phyloP scores from a whole-genome alignment of 495 filamentous ascomycete species.

The Xylaria curta region DNA sequence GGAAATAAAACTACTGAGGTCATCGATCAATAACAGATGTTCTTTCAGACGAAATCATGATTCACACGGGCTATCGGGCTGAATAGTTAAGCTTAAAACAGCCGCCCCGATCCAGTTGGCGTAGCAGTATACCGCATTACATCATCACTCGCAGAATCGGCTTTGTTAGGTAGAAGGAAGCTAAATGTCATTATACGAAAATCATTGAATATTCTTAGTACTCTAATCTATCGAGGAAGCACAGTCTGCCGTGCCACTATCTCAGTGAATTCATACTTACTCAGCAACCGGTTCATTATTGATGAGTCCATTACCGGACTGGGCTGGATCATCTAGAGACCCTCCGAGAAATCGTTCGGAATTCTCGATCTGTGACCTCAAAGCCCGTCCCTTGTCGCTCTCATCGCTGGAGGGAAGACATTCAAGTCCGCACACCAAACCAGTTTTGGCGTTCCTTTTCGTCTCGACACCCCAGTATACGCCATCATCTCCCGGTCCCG shows the following conservation, averaged over 20 bases:
- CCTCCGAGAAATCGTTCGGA: background rate
- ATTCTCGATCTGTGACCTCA: background rate
- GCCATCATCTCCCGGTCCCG: slow-evolving; percentile 39
- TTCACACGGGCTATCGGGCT: background rate
- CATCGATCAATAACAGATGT: slow-evolving; percentile 2
- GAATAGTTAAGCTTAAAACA: slow-evolving; percentile 7
- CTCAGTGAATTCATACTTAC: background rate
- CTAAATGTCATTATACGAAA: background rate
- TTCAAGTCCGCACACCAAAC: slow-evolving; percentile 48
- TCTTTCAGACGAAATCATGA: background rate
- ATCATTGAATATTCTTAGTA: background rate
- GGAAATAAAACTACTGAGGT: background rate
- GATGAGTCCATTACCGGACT: background rate
- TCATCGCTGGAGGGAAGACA: background rate
- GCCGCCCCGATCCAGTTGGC: background rate
- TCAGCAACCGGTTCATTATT: background rate
- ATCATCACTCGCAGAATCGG: slow-evolving; percentile 4
- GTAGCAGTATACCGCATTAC: slow-evolving; percentile 14
- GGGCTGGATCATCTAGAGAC: background rate
- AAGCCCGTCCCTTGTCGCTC: background rate
- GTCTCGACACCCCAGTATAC: slow-evolving; percentile 45
- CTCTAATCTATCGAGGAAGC: background rate
- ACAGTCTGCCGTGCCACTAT: background rate
- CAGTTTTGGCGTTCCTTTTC: slow-evolving; percentile 40
- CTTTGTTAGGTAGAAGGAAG: background rate